Evolutionary conservation across 345 rosid genomes (phyloP), one percentile per base, ranked within the genome.

Genomic region (Populus alba): DNA sequence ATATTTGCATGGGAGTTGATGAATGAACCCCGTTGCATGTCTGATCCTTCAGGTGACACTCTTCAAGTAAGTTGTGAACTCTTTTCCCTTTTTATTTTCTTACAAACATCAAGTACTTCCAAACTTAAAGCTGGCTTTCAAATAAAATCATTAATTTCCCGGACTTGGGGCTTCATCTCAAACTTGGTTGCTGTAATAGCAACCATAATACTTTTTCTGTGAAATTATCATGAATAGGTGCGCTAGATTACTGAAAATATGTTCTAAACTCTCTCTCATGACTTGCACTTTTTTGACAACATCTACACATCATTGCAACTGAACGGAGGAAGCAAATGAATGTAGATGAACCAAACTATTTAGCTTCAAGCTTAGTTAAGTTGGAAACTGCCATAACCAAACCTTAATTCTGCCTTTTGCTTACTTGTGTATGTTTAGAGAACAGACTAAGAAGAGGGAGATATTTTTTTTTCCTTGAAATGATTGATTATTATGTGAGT

Each of bases 1-100:
- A 91, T 95, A 77, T 95, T 95, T 87, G 99, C 87, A 10, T 93
- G 97, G 99, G 98, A 92, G 86, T 81, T 95, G 88, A 95, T 93
- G 27, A 95, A 95, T 47, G 99, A 95, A 86, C 99, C 99, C 65
- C 97, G 95, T 41, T 91, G 98, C 91, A 80, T 87, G 90, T 72
- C 97, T 73, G 99, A 95, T 88, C 84, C 94, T 73, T 92, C 99
- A 22, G 99, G 99, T 15, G 90, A 93, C 84, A 93, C 96, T 49
- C 92, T 95, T 68, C 98, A 94, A 79, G 98, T 95, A 84, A 89
- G 97, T 87, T 63, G 13, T 76, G 22, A 68, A 47, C 73, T 69
- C 35, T 15, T 65, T 67, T 33, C 25, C 5, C 2, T n/a, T 77
- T 57, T 15, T 27, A 25, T 53, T 53, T 49, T 71, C 65, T 63